These are phyloP conservation scores for Fusarium haematococcum DNA, from an alignment of 2,329 filamentous ascomycete species.

Conservation along the genomic window DNA sequence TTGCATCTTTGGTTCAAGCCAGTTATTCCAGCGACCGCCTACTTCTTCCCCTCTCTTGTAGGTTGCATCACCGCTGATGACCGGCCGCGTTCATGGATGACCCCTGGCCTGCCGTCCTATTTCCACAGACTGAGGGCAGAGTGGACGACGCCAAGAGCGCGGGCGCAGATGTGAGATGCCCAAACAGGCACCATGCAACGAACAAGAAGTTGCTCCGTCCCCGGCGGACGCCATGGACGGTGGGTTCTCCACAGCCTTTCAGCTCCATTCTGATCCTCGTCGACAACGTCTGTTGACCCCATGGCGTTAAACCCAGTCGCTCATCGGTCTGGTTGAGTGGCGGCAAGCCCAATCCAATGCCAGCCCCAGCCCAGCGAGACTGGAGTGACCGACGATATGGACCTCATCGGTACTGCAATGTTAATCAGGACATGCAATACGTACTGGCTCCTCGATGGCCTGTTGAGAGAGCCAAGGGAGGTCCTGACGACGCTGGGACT, in stretches of 20 bases:
- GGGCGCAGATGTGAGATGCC: slow-evolving; percentile 30
- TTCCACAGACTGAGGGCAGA: slow-evolving; percentile 23
- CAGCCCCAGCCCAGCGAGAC: slow-evolving; percentile 4
- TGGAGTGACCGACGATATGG: slow-evolving; percentile 11
- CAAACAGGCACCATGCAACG: slow-evolving; percentile 23
- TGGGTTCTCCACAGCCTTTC: slow-evolving; percentile 19
- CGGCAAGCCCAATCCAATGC: slow-evolving; percentile 10
- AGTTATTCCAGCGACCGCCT: neutral
- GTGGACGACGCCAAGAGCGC: slow-evolving; percentile 30
- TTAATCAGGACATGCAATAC: neutral
- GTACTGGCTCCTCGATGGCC: neutral
- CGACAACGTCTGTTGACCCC: slow-evolving; percentile 13
- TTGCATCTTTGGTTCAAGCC: slow-evolving; percentile 1
- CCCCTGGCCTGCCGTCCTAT: slow-evolving; percentile 30
- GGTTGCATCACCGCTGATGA: slow-evolving; percentile 38
- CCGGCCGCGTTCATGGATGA: slow-evolving; percentile 30
- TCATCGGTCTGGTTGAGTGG: slow-evolving; percentile 8
- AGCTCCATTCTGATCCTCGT: slow-evolving; percentile 19
- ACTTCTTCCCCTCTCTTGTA: slow-evolving; percentile 17
- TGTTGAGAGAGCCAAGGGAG: slow-evolving; percentile 3
- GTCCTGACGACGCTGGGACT: slow-evolving; percentile 16
- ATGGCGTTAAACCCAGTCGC: slow-evolving; percentile 7
- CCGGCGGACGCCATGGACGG: slow-evolving; percentile 16
- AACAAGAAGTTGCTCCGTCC: slow-evolving; percentile 26
- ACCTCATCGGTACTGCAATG: slow-evolving; percentile 6